Base-by-base conservation (phyloP, 768 basidiomycete species). In the Leccinum subgranulosum region DNA sequence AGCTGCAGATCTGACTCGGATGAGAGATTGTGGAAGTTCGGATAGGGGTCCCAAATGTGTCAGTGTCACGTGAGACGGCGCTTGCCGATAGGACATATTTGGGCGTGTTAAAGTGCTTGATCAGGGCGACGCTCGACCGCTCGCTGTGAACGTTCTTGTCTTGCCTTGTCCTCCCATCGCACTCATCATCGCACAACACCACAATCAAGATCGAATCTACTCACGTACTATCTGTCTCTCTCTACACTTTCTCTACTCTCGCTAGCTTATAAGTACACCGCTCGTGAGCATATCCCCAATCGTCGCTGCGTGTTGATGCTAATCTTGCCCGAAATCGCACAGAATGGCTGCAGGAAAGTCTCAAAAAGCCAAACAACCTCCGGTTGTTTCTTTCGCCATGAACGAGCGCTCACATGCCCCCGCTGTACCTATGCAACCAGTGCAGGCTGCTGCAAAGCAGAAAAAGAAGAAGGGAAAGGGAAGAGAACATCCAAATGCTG, bases 391-490 rank as follows among this genome's bases (percentile, higher is more conserved):
- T 17, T 49, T 61, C 17, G 33, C 46, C 12, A 55, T 60, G 17
- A 51, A 59, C 19, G 11, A 54, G n/a, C 60, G 47, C 49, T 49
- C 51, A 15, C 55, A 62, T 41, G 48, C 33, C 19, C 57, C 58
- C 61, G 53, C 53, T 12, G 23, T 23, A 8, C 54, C 54, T 39
- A 19, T 58, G 29, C 64, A 60, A n/a, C 51, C 51, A 17, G 43
- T 60, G 11, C 50, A 49, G 8, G 51, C 50, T 49, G 46, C 59
- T 39, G 28, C 50, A 3, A 75, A 73, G 70, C 74, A 73, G 57
- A 80, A 78, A 70, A 81, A 80, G 74, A 77, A 72, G 64, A 79
- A 77, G 60, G 71, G 70, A 6, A 80, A 80, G 60, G 76, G 73
- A 23, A 67, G 65, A 60, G 71, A 67, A 51, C 66, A 65, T 12